Conservation (phyloP, 2,329 filamentous ascomycete genomes). For the Juglanconis oblonga region DNA sequence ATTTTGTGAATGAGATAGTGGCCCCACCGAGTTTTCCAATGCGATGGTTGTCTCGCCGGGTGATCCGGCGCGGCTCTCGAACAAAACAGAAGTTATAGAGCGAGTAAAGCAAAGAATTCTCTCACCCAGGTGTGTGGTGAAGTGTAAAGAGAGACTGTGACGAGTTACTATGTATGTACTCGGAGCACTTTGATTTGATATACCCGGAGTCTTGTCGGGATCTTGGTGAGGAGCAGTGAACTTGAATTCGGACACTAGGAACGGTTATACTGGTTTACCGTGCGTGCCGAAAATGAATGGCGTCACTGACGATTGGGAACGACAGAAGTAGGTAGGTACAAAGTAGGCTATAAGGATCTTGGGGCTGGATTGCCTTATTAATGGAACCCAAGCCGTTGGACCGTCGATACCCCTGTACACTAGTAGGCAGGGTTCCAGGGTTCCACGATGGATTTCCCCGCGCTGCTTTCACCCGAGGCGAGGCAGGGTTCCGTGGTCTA, state of each 20-base stretch:
- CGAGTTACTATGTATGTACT: neutral
- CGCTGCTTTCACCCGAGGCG: neutral
- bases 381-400: constrained; percentile 18
- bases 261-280: neutral
- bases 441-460: neutral
- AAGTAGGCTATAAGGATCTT: neutral
- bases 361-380: constrained; percentile 5
- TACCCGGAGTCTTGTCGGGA: neutral
- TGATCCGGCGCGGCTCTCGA: too few relatives aligned
- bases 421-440: neutral
- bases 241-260: neutral
- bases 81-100: too few relatives aligned
- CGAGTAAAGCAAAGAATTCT: too few relatives aligned
- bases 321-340: neutral
- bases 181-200: neutral
- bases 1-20: constrained; percentile 26
- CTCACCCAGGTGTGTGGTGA: too few relatives aligned
- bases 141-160: neutral
- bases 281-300: constrained; percentile 5
- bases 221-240: neutral
- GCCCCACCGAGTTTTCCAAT: neutral
- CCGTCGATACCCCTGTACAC: neutral
- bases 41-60: too few relatives aligned
- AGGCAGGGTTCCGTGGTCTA: neutral
- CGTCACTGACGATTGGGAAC: constrained; percentile 2